Evolutionary conservation across 2,329 filamentous ascomycete genomes (phyloP), one percentile per base, ranked within the genome.

Genomic region (Alternaria arbusti): DNA sequence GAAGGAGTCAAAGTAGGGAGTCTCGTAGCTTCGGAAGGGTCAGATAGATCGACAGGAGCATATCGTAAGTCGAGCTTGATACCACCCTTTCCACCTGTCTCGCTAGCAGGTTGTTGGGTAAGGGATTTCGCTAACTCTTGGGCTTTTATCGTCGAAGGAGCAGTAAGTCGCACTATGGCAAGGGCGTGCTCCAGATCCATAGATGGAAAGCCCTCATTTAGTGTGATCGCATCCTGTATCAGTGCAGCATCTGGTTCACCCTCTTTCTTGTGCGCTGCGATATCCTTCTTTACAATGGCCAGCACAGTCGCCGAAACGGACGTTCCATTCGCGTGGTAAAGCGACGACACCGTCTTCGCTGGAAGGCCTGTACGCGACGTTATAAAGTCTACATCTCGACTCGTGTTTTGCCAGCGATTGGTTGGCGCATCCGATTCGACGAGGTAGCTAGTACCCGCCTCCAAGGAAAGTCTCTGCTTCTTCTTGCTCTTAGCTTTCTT

Each of bases 311-410:
- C 78, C 12, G 84, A 74, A 2, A 89, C 71, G 8, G 87, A 89
- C 3, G 85, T 86, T 13, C 86, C 84, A 60, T 87, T 86, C 10
- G 81, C 76, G 74, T 90, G 86, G 70, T 91, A 91, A 2, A 86
- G 71, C 0, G 88, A 89, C 2, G 83, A 80, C 4, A 90, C 83
- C 0, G 79, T 76, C 28, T 83, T 79, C 28, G 80, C 78, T 3
- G 85, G 74, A 13, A 86, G 73, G 3, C 84, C 80, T 26, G 85
- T 83, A 43, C 86, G 83, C 9, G 83, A 83, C 13, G 83, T 82
- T 57, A 91, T 86, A 66, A 89, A 90, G 0, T 89, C 85, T 13
- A 91, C 82, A 66, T 91, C 88, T 55, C 85, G 80, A 47, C 79
- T 83, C 3, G 84, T 85, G 28, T 80, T 82, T 61, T 86, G 82